These are phyloP conservation scores for Rutstroemia sp. DNA, from an alignment of 2,329 filamentous ascomycete genomes.

Conservation along the genomic window DNA sequence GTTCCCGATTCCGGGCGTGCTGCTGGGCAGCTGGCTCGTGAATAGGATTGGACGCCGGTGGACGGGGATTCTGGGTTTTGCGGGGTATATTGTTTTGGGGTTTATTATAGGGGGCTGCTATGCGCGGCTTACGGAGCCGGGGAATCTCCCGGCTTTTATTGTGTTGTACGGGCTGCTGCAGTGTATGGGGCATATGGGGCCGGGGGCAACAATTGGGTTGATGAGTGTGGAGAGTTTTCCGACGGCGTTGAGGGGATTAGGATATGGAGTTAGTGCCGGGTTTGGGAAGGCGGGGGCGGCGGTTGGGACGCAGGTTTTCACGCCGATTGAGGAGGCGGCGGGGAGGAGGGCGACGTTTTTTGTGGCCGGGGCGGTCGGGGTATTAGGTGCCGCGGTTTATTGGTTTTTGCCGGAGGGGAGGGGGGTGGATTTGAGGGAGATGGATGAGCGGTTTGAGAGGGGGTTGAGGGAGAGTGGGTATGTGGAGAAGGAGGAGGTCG, in stretches of 20 bases:
- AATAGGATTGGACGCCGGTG: conserved; percentile 25
- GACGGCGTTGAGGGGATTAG: conserved; percentile 29
- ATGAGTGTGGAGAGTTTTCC: conserved; percentile 30
- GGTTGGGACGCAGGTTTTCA: conserved; percentile 31
- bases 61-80: neutral
- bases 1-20: conserved; percentile 30
- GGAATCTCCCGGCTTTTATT: neutral
- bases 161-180: conserved; percentile 9
- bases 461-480: neutral
- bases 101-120: neutral
- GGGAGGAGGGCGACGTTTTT: conserved; percentile 30
- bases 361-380: conserved; percentile 20
- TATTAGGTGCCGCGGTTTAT: neutral
- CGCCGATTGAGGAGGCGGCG: conserved; percentile 25
- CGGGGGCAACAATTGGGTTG: conserved; percentile 30
- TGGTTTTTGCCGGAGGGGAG: neutral
- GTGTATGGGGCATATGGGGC: conserved; percentile 30
- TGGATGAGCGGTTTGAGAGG: neutral
- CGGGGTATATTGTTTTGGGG: neutral
- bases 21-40: conserved; percentile 30
- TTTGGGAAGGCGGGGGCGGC: conserved; percentile 32
- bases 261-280: conserved; percentile 29
- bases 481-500: neutral
- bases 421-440: neutral
- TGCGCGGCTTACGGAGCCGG: neutral